Evolutionary conservation across 805 yeast genomes (phyloP).

Genomic region (Saturnispora galanensis): DNA sequence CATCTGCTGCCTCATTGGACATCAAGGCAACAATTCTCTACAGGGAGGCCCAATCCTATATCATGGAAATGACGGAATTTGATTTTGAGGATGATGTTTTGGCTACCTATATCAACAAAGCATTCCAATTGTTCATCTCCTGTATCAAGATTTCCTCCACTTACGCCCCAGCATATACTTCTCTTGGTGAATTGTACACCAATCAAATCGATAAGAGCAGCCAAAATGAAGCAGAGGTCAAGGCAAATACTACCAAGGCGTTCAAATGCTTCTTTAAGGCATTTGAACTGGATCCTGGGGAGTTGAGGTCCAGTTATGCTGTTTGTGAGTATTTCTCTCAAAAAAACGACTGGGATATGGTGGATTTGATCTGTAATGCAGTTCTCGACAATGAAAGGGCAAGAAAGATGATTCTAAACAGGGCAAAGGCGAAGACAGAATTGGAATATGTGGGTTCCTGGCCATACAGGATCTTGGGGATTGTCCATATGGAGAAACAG

Average conservation of each 20-base stretch:
- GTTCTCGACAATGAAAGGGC: conserved; percentile 57
- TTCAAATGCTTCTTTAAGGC: conserved; percentile 84
- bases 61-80: conserved; percentile 26
- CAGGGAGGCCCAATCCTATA: conserved; percentile 62
- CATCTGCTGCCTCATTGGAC: conserved; percentile 37
- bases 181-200: conserved; percentile 67
- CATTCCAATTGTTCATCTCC: conserved; percentile 49
- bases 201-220: conserved; percentile 30
- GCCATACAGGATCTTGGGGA: conserved; percentile 87
- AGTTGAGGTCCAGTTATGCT: conserved; percentile 62
- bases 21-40: conserved; percentile 53
- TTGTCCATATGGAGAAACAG: conserved; percentile 59
- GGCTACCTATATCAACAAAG: conserved; percentile 28
- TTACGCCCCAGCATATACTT: conserved; percentile 72
- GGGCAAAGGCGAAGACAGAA: conserved; percentile 9
- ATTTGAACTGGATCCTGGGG: conserved; percentile 74
- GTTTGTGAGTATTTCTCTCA: conserved; percentile 63
- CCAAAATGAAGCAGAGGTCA: neutral
- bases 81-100: conserved; percentile 11
- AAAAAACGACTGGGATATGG: conserved; percentile 73
- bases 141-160: conserved; percentile 56
- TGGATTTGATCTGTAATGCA: conserved; percentile 60
- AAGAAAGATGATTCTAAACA: conserved; percentile 29
- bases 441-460: conserved; percentile 40
- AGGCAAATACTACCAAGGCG: conserved; percentile 53